Percentiles rank a stretch among this genome's conserved stretches.
Conservation (phyloP, 2,329 filamentous ascomycete genomes). For the Aspergillus brasiliensis region DNA sequence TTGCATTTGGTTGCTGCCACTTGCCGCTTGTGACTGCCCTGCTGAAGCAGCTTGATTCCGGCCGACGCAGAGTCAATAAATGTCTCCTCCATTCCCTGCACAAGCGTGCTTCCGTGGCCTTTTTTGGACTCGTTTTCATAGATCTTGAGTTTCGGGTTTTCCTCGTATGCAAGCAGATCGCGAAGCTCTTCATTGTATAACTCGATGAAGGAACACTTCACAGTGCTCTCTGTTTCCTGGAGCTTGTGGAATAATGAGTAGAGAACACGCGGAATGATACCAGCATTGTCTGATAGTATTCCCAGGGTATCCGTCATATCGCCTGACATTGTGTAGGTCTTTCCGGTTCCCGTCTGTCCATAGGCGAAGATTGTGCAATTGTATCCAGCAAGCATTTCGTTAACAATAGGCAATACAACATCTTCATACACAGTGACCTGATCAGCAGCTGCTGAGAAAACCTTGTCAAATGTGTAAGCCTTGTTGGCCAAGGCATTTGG, state of each 20-base stretch:
- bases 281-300: slow-evolving; percentile 84
- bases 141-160: slow-evolving; percentile 86
- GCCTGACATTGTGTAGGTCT: slow-evolving; percentile 99
- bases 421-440: slow-evolving; percentile 94
- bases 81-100: slow-evolving; percentile 97
- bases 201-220: slow-evolving; percentile 98
- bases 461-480: slow-evolving; percentile 94
- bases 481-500: slow-evolving; percentile 92
- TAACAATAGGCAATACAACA: slow-evolving; percentile 87
- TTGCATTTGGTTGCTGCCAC: slow-evolving; percentile 99
- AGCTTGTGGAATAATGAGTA: slow-evolving; percentile 85
- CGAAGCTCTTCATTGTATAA: slow-evolving; percentile 97
- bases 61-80: slow-evolving; percentile 83
- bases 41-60: slow-evolving; percentile 84
- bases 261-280: slow-evolving; percentile 90
- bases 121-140: slow-evolving; percentile 79
- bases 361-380: slow-evolving; percentile 99
- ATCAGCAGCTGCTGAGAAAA: slow-evolving; percentile 92
- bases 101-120: slow-evolving; percentile 76
- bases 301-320: slow-evolving; percentile 89
- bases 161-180: slow-evolving; percentile 81
- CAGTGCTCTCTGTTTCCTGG: slow-evolving; percentile 79
- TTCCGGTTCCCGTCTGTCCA: slow-evolving; percentile 95
- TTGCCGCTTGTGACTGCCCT: slow-evolving; percentile 89
- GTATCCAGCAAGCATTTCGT: slow-evolving; percentile 93